phyloP scores from a whole-genome alignment of 495 filamentous ascomycete species.

The Lasiosphaeria hispida region DNA sequence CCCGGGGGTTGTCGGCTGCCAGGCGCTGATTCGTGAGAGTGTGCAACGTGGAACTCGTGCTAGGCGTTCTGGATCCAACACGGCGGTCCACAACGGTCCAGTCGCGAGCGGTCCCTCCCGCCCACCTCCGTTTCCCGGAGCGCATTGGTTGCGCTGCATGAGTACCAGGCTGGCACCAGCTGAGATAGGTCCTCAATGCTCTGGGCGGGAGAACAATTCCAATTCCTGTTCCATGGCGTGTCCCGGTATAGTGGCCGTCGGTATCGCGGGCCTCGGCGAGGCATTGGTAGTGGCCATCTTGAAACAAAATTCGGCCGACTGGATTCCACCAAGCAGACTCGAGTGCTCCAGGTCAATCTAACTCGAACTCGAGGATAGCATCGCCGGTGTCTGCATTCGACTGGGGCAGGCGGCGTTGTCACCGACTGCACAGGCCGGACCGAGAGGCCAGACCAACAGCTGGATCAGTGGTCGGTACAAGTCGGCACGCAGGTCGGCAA shows the following conservation, averaged over 20 bases:
- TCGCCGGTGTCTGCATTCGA: no score
- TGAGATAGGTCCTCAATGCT: neutral
- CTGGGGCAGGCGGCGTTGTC: no score
- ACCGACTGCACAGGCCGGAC: no score
- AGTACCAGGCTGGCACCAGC: neutral
- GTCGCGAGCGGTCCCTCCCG: neutral
- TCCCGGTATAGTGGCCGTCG: conserved; percentile 1
- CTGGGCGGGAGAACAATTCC: neutral
- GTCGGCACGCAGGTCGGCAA: neutral
- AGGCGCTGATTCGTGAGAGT: neutral
- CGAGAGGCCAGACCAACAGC: neutral
- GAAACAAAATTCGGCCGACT: conserved; percentile 4
- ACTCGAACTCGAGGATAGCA: neutral
- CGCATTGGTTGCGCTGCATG: neutral
- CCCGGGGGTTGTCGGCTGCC: conserved; percentile 1
- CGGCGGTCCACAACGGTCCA: no score
- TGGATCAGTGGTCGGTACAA: neutral
- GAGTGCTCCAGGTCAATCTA: neutral
- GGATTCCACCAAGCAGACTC: neutral
- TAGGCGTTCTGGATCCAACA: neutral
- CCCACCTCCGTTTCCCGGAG: neutral
- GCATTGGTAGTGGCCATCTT: conserved; percentile 3
- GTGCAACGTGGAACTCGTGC: neutral
- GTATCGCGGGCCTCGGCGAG: neutral
- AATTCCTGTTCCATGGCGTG: neutral